These are phyloP conservation scores for Eucalyptus tenuipes DNA, from an alignment of 345 rosid genomes.

Conservation along the genomic window DNA sequence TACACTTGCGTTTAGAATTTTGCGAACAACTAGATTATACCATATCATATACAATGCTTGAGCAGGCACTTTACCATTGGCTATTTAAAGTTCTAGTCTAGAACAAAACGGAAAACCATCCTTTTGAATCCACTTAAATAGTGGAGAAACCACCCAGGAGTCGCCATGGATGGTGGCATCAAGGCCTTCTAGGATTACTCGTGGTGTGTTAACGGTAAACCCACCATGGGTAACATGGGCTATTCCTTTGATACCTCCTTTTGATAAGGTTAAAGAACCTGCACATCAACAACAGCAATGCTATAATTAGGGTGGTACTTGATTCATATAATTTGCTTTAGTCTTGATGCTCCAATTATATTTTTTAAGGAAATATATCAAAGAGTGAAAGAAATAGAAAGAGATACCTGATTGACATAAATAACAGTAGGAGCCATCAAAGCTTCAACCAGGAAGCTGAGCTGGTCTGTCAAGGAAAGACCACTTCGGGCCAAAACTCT, in stretches of 20 bases:
- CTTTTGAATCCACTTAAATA: slow-evolving; percentile 92
- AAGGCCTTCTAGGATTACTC: slow-evolving; percentile 64
- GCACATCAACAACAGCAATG: background rate
- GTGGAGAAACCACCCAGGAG: slow-evolving; percentile 65
- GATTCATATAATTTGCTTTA: background rate
- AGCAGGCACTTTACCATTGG: background rate
- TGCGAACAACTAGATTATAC: background rate
- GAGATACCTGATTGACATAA: slow-evolving; percentile 70
- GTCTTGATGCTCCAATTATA: background rate
- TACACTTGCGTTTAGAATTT: no score
- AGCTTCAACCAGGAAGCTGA: slow-evolving; percentile 67
- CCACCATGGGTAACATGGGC: slow-evolving; percentile 97
- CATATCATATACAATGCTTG: background rate
- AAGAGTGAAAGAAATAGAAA: background rate
- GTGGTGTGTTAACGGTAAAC: slow-evolving; percentile 80
- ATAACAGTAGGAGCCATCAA: slow-evolving; percentile 85
- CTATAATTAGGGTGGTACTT: background rate
- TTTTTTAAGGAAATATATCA: background rate
- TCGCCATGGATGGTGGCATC: slow-evolving; percentile 51
- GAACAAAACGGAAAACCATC: slow-evolving; percentile 8
- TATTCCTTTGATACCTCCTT: slow-evolving; percentile 90
- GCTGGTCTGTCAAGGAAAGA: slow-evolving; percentile 41
- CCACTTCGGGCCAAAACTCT: slow-evolving; percentile 67
- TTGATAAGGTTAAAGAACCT: slow-evolving; percentile 72
- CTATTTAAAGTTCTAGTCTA: background rate